phyloP scores from a whole-genome alignment of 176 grass and related monocot species.

The bread wheat (Triticum aestivum) region DNA sequence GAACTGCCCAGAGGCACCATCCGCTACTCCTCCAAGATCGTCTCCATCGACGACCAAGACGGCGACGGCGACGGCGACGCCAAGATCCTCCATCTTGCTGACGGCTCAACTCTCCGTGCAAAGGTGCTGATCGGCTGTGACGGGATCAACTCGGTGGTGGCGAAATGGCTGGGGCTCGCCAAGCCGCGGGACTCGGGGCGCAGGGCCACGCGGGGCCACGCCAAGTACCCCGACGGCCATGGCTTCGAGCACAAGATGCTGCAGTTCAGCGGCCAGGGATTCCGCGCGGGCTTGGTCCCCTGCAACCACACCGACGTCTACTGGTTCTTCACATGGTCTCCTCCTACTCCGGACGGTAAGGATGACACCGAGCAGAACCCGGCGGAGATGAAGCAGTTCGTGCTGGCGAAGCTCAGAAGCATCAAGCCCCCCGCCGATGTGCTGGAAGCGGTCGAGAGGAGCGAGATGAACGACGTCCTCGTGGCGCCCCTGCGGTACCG shows the following conservation, averaged over 20 bases:
- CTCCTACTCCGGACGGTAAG: neutral
- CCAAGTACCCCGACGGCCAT: neutral
- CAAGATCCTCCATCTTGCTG: neutral
- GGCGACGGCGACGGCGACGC: neutral
- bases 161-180: neutral
- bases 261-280: neutral
- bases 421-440: neutral
- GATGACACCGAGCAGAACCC: neutral
- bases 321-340: conserved; percentile 8
- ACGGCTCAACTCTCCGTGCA: neutral
- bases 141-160: conserved; percentile 21
- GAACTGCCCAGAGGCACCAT: neutral
- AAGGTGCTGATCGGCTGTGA: conserved; percentile 29
- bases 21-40: conserved; percentile 7
- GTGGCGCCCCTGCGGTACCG: neutral
- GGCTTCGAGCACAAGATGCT: neutral
- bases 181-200: neutral
- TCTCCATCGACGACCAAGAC: neutral
- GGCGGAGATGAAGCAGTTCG: neutral
- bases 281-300: neutral
- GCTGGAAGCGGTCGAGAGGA: neutral
- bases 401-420: neutral
- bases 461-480: neutral
- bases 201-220: neutral
- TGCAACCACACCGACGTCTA: neutral